Base-by-base conservation (phyloP, 176 grass and related monocot species). In the Miscanthus lutarioriparius region DNA sequence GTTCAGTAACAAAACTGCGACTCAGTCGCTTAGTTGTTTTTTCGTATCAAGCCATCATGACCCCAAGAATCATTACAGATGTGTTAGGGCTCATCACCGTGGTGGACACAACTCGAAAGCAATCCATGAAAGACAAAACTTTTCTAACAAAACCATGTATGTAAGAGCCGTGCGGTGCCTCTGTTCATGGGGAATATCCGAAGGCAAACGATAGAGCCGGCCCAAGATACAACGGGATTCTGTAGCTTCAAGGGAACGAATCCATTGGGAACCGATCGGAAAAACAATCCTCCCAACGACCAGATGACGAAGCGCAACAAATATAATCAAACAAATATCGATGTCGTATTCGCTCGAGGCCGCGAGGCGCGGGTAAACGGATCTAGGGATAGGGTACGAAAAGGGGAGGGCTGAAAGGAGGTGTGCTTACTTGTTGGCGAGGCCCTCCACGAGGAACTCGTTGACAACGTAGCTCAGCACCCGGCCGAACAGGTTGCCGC, bases 391-490 rank as follows among this genome's bases (percentile, higher is more conserved):
- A 40, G 30, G 22, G 48, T 3, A 25, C 7, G n/a, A 16, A 4
- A 28, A 5, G 10, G 0, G 75, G 20, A 20, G 19, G 17, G n/a
- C 5, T 8, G 51, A 4, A 10, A 26, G 53, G 20, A n/a, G 49
- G 22, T 86, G 86, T 92, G 86, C 93, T 85, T 89, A 93, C 93
- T 76, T 93, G 82, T 93, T 93, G 22, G 93, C 93, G 39, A 91
- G 93, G 54, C 93, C 88, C 69, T 93, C 88, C 64, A 96, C 91
- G 72, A 91, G 45, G 48, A 96, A 10, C 84, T 96, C 76, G 80
- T 93, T 91, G 62, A 96, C 80, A 43, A 87, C 77, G 86, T 96
- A 93, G 83, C 86, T 73, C 14, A 93, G 64, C 17, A 78, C 81
- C 84, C 93, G 90, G 45, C 83, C 83, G 83, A 96, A 75, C 16